Conservation (phyloP, 2,329 filamentous ascomycete genomes). For the Beauveria pseudobassiana region DNA sequence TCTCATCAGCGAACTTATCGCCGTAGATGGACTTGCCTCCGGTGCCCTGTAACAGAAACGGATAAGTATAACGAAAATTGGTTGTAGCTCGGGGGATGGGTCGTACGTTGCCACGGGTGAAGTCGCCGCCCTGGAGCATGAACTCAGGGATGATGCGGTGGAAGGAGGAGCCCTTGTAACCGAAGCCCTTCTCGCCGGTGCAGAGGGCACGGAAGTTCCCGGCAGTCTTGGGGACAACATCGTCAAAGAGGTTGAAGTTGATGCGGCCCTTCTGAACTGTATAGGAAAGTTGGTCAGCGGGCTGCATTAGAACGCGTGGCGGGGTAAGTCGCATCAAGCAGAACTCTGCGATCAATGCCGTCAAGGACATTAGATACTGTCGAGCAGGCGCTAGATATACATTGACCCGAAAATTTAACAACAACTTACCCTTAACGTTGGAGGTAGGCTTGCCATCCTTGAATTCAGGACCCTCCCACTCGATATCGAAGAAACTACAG, state of each 20-base stretch:
- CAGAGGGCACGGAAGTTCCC: constrained; percentile 81
- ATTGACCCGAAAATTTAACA: constrained; percentile 2
- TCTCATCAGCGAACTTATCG: constrained; percentile 91
- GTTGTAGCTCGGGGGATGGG: neutral
- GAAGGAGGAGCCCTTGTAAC: constrained; percentile 78
- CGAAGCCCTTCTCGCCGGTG: constrained; percentile 73
- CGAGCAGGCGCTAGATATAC: neutral
- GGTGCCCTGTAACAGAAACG: constrained; percentile 54
- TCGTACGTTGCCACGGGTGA: constrained; percentile 84
- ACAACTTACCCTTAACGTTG: constrained; percentile 50
- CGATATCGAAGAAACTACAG: constrained; percentile 60
- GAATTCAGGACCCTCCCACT: constrained; percentile 66
- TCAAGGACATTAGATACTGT: neutral
- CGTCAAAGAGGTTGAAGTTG: constrained; percentile 82
- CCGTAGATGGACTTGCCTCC: constrained; percentile 93
- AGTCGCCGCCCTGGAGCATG: constrained; percentile 96
- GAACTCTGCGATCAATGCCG: neutral
- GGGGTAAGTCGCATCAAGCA: neutral
- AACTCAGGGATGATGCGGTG: constrained; percentile 89
- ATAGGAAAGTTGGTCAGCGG: constrained; percentile 13
- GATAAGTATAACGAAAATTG: constrained; percentile 15
- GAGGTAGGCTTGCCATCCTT: constrained; percentile 49
- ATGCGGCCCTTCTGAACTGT: constrained; percentile 70
- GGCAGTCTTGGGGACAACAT: constrained; percentile 79
- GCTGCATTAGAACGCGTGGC: neutral